Conservation (phyloP, 2,329 filamentous ascomycete genomes). For the Penicillium rolfsii region DNA sequence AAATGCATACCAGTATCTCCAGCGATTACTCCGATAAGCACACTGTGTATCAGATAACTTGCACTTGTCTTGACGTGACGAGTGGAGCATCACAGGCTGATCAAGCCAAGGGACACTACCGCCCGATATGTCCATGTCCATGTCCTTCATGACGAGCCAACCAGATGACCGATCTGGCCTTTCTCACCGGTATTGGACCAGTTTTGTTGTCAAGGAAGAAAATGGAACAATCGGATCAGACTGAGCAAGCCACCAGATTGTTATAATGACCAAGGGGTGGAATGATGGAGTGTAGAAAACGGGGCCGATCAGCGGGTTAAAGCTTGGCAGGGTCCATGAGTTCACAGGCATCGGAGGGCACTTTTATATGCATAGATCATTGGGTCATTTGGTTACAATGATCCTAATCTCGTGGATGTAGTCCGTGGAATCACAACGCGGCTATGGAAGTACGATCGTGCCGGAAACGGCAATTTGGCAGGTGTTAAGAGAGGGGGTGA, state of each 20-base stretch:
- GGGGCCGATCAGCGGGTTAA: constrained; percentile 7
- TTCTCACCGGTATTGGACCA: background rate
- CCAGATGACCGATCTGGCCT: background rate
- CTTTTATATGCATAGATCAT: background rate
- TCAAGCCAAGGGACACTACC: constrained; percentile 36
- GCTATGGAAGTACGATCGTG: constrained; percentile 5
- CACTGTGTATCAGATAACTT: constrained; percentile 37
- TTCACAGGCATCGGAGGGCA: background rate
- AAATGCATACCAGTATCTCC: constrained; percentile 38
- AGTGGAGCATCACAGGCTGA: constrained; percentile 39
- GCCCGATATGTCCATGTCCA: constrained; percentile 25
- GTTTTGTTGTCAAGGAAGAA: background rate
- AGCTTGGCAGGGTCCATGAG: constrained; percentile 5
- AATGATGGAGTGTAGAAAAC: background rate
- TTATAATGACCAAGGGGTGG: background rate
- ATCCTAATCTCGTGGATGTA: background rate
- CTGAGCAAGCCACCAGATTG: background rate
- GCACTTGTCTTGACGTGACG: constrained; percentile 34
- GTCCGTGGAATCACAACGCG: background rate
- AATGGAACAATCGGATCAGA: background rate
- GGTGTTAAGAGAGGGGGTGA: background rate
- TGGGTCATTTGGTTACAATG: background rate
- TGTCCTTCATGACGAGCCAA: constrained; percentile 18
- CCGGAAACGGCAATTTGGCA: constrained; percentile 20
- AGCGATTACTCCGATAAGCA: constrained; percentile 31